A percentile compares a stretch with the other conserved stretches of the same genome.
Conservation (phyloP, 225 moss, liverwort and hornwort genomes). For the Polytrichum formosum region DNA sequence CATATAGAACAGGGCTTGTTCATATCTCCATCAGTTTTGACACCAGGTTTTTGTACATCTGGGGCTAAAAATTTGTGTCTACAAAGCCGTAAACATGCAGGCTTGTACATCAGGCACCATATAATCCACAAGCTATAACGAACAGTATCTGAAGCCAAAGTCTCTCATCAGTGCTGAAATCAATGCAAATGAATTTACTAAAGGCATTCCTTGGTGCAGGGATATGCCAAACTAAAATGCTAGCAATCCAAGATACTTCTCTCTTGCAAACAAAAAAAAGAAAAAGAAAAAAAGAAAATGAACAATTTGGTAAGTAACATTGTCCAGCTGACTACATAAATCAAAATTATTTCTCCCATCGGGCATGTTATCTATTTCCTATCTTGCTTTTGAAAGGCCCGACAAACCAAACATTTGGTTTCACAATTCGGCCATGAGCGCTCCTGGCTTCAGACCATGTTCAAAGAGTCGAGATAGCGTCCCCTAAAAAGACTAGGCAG, state of each 20-base stretch:
- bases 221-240: neutral
- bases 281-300: neutral
- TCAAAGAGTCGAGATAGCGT: conserved; percentile 20
- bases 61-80: no score
- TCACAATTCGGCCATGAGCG: conserved; percentile 23
- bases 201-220: no score
- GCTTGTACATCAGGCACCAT: no score
- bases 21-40: no score
- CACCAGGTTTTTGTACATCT: no score
- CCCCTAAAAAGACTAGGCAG: conserved; percentile 24
- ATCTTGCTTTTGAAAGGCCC: conserved; percentile 11
- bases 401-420: conserved; percentile 15
- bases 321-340: conserved; percentile 11
- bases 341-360: neutral
- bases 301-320: neutral
- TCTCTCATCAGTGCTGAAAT: no score
- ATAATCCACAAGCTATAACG: no score
- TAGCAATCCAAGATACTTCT: neutral
- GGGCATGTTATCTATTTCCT: conserved; percentile 4
- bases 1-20: no score
- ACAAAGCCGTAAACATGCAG: no score
- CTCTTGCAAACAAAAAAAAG: no score
- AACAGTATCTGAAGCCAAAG: no score
- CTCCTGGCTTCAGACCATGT: conserved; percentile 26
- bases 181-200: no score